Percentiles rank a stretch among this genome's conserved stretches.
These are phyloP conservation scores for Clathrus columnatus DNA, from an alignment of 768 basidiomycete genomes.

Conservation along the genomic window DNA sequence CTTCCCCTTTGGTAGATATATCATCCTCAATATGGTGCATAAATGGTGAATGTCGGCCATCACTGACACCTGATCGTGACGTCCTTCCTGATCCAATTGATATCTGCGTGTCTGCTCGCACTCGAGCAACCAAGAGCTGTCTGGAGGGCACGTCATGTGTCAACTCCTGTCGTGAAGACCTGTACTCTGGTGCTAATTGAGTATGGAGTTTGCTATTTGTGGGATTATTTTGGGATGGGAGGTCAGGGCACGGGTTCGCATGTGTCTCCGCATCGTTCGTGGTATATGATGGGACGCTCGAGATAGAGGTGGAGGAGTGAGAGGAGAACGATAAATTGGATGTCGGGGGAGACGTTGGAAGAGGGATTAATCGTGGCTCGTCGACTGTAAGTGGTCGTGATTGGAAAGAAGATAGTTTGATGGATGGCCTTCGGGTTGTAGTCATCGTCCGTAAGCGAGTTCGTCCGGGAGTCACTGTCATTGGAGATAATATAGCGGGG, in stretches of 20 bases:
- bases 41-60: too few relatives aligned
- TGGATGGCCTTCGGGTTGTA: constrained; percentile 43
- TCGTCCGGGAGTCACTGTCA: not conserved
- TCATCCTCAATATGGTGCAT: too few relatives aligned
- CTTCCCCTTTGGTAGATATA: too few relatives aligned
- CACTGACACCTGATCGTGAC: constrained; percentile 14
- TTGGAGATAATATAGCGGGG: constrained; percentile 15
- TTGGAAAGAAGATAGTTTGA: constrained; percentile 37
- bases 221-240: not conserved
- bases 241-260: not conserved
- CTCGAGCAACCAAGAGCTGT: constrained; percentile 15
- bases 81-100: constrained; percentile 28
- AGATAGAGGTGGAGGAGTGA: constrained; percentile 54
- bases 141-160: not conserved
- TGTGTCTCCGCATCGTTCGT: constrained; percentile 28
- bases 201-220: not conserved
- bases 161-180: not conserved
- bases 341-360: constrained; percentile 57
- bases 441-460: constrained; percentile 17
- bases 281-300: constrained; percentile 34
- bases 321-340: constrained; percentile 74
- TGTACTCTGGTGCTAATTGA: not conserved
- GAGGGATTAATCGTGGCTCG: not conserved
- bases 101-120: constrained; percentile 33
- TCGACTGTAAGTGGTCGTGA: not conserved